These are phyloP conservation scores for Ustilago hordei DNA, from an alignment of 1,284 basidiomycete species.

Conservation along the genomic window DNA sequence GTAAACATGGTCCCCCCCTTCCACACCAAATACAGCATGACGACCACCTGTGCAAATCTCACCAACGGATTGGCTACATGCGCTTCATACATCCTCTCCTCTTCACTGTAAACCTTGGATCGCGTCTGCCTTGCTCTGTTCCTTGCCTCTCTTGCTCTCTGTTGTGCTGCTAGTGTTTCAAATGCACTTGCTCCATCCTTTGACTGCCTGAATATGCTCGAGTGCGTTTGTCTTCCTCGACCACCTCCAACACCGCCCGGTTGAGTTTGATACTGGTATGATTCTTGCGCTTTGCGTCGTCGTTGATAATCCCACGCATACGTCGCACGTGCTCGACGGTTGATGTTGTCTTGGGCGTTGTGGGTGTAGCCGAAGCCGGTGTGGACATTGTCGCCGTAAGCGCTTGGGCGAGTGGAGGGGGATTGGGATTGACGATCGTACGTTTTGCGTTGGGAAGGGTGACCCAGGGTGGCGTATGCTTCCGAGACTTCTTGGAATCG, in stretches of 20 bases:
- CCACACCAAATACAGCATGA: constrained; percentile 48
- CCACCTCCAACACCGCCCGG: background rate
- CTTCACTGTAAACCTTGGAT: constrained; percentile 12
- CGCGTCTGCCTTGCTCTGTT: constrained; percentile 25
- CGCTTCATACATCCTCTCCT: constrained; percentile 38
- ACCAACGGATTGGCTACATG: constrained; percentile 50
- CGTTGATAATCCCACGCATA: constrained; percentile 68
- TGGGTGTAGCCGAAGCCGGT: constrained; percentile 34
- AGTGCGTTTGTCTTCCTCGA: constrained; percentile 22
- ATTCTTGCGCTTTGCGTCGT: constrained; percentile 22
- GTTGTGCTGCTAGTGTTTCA: constrained; percentile 41
- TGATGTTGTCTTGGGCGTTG: constrained; percentile 47
- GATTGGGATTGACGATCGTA: constrained; percentile 30
- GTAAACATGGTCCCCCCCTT: constrained; percentile 48
- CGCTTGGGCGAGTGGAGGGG: background rate
- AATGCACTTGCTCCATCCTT: constrained; percentile 15
- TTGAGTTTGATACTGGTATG: background rate
- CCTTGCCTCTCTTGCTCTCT: constrained; percentile 36
- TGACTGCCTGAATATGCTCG: constrained; percentile 14
- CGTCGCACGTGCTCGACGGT: constrained; percentile 56
- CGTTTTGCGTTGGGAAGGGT: constrained; percentile 16
- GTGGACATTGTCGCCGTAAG: constrained; percentile 32
- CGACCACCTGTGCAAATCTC: constrained; percentile 58
- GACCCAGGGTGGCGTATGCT: constrained; percentile 62
- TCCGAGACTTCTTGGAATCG: constrained; percentile 67